Base-by-base conservation (phyloP, 768 basidiomycete genomes). In the Calvatia gigantea region DNA sequence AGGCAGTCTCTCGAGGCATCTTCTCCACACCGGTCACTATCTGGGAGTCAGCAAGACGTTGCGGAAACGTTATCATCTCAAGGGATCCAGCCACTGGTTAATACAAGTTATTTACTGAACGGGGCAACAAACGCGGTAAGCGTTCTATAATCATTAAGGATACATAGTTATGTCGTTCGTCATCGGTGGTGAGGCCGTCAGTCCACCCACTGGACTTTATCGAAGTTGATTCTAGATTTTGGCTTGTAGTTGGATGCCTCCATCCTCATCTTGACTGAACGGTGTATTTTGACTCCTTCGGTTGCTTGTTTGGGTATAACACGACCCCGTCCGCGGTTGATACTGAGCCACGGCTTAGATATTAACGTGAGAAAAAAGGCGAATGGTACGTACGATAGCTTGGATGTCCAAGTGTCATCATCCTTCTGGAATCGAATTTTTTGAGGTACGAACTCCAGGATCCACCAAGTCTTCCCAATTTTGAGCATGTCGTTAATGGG, bases 401-500 rank as follows among this genome's bases (percentile, higher is more conserved):
- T 69, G 47, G 62, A 62, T 8, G 67, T 61, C 76, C 75, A 78
- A 1, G 65, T 62, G 59, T 76, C 71, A 48, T 76, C 71, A 42
- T 72, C 69, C 23, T 67, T 69, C 58, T 78, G 76, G 59, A 65
- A 75, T 15, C 70, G 64, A n/a, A 73, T 66, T 53, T 69, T 69
- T 57, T 73, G 69, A 0, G 78, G 78, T 2, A 78, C 46, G 33
- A 74, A 51, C 66, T 91, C 88, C 28, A 91, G 68, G 19, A 83
- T 59, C 88, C 89, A 90, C 89, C 88, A 90, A 0, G 45, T 49
- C 44, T 61, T 71, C 21, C 68, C 57, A 4, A 73, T 61, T n/a
- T 66, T 59, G 28, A 90, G 75, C 70, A 86, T 78, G 66, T 90
- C 87, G 54, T 82, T 81, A 3, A 75, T 64, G 0, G 70, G 72